Evolutionary conservation across 139 green algal genomes (phyloP).

Genomic region (Tetradesmus obliquus): DNA sequence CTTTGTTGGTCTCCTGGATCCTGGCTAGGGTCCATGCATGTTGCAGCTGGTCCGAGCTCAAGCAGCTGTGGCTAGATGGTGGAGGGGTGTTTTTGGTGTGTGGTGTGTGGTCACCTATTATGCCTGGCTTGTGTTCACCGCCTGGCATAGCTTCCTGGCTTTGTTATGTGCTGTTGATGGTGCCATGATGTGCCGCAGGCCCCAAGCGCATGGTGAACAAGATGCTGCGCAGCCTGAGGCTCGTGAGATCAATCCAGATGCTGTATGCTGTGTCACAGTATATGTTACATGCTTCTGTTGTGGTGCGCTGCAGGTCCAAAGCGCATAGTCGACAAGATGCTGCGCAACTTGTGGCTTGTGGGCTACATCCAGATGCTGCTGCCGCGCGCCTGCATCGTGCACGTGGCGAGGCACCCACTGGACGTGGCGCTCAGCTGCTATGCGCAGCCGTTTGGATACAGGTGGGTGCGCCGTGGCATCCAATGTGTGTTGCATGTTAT

Average conservation of each 20-base stretch:
- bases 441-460: constrained; percentile 71
- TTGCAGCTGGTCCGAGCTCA: no score
- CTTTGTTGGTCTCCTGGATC: not conserved
- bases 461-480: not conserved
- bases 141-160: no score
- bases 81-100: no score
- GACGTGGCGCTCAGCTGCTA: constrained; percentile 80
- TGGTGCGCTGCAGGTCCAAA: not conserved
- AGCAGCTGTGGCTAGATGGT: no score
- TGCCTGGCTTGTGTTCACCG: no score
- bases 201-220: no score
- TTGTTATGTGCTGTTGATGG: no score
- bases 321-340: constrained; percentile 88
- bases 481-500: not conserved
- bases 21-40: no score
- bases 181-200: no score
- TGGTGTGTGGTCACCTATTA: no score
- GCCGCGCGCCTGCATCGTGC: constrained; percentile 73
- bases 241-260: not conserved
- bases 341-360: constrained; percentile 65
- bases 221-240: not conserved
- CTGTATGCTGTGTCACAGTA: not conserved
- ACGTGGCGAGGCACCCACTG: constrained; percentile 75
- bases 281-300: not conserved
- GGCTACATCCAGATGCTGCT: constrained; percentile 83